These are phyloP conservation scores for Mucor sp. DNA, from an alignment of 371 early-diverging fungal genomes.

Conservation along the genomic window DNA sequence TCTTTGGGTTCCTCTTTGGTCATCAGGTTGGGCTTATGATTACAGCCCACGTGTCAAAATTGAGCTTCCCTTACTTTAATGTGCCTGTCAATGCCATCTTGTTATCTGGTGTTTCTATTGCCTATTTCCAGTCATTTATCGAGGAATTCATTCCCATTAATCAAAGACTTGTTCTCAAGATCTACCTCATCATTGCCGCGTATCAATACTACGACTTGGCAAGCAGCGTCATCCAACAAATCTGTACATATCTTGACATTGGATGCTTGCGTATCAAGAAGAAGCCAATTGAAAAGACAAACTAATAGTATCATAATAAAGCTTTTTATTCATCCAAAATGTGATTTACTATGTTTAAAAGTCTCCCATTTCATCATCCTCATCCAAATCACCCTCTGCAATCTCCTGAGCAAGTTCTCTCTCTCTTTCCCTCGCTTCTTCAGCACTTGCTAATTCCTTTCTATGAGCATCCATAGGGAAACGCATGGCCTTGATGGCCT, in stretches of 20 bases:
- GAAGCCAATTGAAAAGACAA: constrained; percentile 36
- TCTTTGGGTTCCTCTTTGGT: constrained; percentile 80
- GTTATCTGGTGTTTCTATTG: constrained; percentile 68
- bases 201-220: constrained; percentile 71
- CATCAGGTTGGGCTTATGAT: constrained; percentile 86
- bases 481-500: constrained; percentile 96
- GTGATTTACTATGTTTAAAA: constrained; percentile 27
- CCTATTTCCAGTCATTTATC: constrained; percentile 51
- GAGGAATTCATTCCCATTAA: constrained; percentile 46
- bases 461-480: constrained; percentile 86
- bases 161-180: constrained; percentile 27
- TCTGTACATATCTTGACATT: constrained; percentile 84
- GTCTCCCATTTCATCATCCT: constrained; percentile 67
- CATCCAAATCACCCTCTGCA: constrained; percentile 82
- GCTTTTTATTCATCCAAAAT: neutral
- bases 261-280: constrained; percentile 84
- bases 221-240: constrained; percentile 72
- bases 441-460: constrained; percentile 83
- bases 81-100: constrained; percentile 52
- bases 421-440: constrained; percentile 89
- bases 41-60: constrained; percentile 83
- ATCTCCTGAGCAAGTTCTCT: constrained; percentile 91
- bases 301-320: constrained; percentile 6
- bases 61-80: constrained; percentile 76
- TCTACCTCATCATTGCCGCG: constrained; percentile 29